Evolutionary conservation across 495 filamentous ascomycete genomes (phyloP).

Genomic region (Jackrogersella multiformis): DNA sequence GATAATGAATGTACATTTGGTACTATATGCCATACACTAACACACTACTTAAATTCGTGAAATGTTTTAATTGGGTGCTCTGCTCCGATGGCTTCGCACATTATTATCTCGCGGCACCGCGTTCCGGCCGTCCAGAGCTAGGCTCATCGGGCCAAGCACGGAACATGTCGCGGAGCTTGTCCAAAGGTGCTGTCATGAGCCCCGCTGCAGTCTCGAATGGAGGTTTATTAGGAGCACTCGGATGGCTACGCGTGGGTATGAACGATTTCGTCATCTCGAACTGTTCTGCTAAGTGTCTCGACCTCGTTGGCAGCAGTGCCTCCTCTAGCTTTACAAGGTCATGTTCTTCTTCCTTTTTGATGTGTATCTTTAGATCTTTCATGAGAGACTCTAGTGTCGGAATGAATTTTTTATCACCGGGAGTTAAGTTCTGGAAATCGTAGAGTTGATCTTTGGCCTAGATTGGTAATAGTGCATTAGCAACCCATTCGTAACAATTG

Average conservation of each 20-base stretch:
- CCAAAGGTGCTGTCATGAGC: constrained; percentile 61
- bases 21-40: neutral
- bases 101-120: constrained; percentile 22
- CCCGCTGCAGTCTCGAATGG: constrained; percentile 61
- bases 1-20: neutral
- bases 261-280: constrained; percentile 70
- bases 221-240: constrained; percentile 59
- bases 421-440: constrained; percentile 64
- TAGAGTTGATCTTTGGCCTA: constrained; percentile 73
- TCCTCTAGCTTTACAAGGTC: constrained; percentile 67
- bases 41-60: neutral
- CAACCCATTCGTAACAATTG: neutral
- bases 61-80: neutral
- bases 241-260: constrained; percentile 66
- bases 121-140: constrained; percentile 4
- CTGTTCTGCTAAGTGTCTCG: constrained; percentile 57
- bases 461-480: neutral
- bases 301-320: constrained; percentile 49
- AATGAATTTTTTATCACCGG: constrained; percentile 59
- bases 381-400: constrained; percentile 63
- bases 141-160: constrained; percentile 31
- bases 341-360: constrained; percentile 66
- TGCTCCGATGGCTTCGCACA: neutral
- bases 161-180: constrained; percentile 57
- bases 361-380: constrained; percentile 63